phyloP scores from a whole-genome alignment of 1,284 basidiomycete genomes.

The Cutaneotrichosporon mucoides region DNA sequence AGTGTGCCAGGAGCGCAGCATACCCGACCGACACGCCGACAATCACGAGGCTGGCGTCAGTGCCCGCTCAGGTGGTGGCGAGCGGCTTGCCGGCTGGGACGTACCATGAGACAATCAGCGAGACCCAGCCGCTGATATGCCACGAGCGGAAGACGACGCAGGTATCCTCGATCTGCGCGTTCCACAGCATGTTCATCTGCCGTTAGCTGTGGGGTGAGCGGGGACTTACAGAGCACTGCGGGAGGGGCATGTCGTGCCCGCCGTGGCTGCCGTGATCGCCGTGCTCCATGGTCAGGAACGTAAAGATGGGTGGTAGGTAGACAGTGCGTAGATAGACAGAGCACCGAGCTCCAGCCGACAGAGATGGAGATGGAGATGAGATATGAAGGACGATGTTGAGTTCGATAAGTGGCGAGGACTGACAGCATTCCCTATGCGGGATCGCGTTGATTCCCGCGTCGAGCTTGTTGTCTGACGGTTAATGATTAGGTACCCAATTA shows the following conservation, averaged over 20 bases:
- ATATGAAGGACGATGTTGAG: neutral
- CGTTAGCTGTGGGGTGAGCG: neutral
- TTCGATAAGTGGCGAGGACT: neutral
- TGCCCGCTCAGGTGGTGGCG: neutral
- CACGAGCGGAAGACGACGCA: slow-evolving; percentile 46
- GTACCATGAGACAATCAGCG: slow-evolving; percentile 46
- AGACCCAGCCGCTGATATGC: slow-evolving; percentile 39
- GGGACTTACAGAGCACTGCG: slow-evolving; percentile 15
- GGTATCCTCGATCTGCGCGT: slow-evolving; percentile 41
- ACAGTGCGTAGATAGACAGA: neutral
- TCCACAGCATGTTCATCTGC: slow-evolving; percentile 52
- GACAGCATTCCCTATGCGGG: neutral
- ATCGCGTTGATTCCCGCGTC: too few species aligned
- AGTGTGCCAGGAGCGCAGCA: slow-evolving; percentile 36
- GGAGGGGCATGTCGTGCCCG: slow-evolving; percentile 9
- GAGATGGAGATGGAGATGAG: too few species aligned
- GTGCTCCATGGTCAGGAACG: slow-evolving; percentile 17
- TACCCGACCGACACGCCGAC: slow-evolving; percentile 41
- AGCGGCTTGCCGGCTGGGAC: neutral
- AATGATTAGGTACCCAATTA: too few species aligned
- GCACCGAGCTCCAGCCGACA: too few species aligned
- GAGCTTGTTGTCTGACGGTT: too few species aligned
- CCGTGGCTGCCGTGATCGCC: slow-evolving; percentile 15
- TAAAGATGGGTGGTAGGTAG: neutral
- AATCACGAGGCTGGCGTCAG: slow-evolving; percentile 30